Evolutionary conservation across 306 rosid species (phyloP).

Genomic region (Quercus wislizeni): DNA sequence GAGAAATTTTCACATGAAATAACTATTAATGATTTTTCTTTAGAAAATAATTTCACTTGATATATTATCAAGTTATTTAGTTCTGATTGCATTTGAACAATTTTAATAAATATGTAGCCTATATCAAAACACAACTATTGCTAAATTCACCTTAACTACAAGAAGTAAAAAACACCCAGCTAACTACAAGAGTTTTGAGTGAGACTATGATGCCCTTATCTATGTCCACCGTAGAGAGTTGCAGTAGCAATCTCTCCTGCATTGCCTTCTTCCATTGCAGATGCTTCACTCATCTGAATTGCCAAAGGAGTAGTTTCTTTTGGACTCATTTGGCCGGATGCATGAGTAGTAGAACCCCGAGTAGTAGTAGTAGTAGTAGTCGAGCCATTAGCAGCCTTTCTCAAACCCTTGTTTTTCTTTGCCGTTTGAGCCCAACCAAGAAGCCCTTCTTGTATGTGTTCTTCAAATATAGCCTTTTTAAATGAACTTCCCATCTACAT

Average conservation of each 20-base stretch:
- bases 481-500: conserved; percentile 38
- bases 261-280: conserved; percentile 1
- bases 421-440: conserved; percentile 31
- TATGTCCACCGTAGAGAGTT: not conserved
- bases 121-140: too few relatives aligned
- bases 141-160: too few relatives aligned
- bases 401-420: conserved; percentile 15
- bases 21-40: too few relatives aligned
- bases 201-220: not conserved
- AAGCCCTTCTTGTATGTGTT: conserved; percentile 25
- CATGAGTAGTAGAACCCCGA: not conserved
- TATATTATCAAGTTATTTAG: too few relatives aligned
- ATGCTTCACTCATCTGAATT: not conserved
- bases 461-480: conserved; percentile 29
- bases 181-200: not conserved
- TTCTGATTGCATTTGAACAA: too few relatives aligned
- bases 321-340: not conserved
- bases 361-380: not conserved
- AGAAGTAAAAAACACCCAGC: too few relatives aligned
- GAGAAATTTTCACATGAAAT: too few relatives aligned
- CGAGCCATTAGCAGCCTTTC: conserved; percentile 14
- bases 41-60: too few relatives aligned
- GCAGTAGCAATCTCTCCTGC: not conserved
- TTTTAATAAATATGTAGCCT: too few relatives aligned
- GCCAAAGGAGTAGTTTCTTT: conserved; percentile 1